Conservation (phyloP, 139 green algal genomes). For the Desmodesmus armatus region DNA sequence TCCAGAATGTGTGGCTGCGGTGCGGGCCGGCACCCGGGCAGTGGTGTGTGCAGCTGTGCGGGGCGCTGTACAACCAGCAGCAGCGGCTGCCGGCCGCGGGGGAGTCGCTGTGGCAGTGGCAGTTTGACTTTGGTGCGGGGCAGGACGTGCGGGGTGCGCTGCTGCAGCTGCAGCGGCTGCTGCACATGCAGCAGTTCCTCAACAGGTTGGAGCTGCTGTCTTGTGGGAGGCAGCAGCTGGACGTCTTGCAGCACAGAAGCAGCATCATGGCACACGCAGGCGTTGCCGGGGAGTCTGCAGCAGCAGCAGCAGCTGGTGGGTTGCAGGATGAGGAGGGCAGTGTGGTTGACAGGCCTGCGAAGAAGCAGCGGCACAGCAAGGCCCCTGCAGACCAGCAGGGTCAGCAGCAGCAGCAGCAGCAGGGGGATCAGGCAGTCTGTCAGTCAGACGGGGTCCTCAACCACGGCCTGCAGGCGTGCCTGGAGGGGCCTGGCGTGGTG, state of each 20-base stretch:
- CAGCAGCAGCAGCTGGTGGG: neutral
- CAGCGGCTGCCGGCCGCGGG: neutral
- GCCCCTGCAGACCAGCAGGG: neutral
- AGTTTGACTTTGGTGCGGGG: conserved; percentile 11
- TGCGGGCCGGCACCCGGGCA: neutral
- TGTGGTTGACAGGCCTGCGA: neutral
- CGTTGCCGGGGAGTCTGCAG: too few species aligned
- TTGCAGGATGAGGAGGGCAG: neutral
- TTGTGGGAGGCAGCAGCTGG: neutral
- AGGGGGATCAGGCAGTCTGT: neutral
- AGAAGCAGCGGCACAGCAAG: neutral
- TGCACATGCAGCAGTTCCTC: conserved; percentile 44
- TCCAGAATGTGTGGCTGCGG: conserved; percentile 26
- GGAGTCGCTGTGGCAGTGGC: neutral
- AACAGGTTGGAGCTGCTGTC: neutral
- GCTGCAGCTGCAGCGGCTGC: conserved; percentile 27
- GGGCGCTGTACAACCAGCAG: conserved; percentile 19
- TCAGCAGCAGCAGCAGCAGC: conserved; percentile 6
- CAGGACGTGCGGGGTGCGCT: conserved; percentile 24
- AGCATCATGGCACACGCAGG: too few species aligned
- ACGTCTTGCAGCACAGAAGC: conserved; percentile 5
- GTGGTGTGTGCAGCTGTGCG: conserved; percentile 27
- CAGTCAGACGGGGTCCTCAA: too few species aligned
- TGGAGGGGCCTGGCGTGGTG: too few species aligned
- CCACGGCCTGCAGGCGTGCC: too few species aligned